These are phyloP conservation scores for Cercophora scortea DNA, from an alignment of 495 filamentous ascomycete species.

Conservation along the genomic window DNA sequence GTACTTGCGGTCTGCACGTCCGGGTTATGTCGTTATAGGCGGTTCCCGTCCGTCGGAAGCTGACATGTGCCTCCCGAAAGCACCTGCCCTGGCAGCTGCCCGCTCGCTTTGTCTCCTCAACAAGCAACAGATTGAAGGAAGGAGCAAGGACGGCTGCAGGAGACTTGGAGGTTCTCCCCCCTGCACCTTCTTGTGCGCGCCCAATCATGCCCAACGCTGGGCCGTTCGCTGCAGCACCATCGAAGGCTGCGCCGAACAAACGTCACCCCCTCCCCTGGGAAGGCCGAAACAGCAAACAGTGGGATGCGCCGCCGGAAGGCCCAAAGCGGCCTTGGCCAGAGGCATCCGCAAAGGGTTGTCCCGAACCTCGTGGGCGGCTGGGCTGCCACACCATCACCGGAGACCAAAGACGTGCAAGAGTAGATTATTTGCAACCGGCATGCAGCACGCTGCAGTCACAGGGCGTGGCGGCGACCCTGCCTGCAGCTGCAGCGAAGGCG, in stretches of 20 bases:
- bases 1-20: not conserved
- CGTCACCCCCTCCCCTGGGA: not conserved
- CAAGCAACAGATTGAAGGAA: too few species aligned
- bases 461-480: not conserved
- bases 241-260: not conserved
- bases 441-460: conserved; percentile 17
- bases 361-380: conserved; percentile 13
- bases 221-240: too few species aligned
- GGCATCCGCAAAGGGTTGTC: conserved; percentile 13
- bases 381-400: not conserved
- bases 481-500: too few species aligned
- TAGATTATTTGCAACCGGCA: conserved; percentile 1
- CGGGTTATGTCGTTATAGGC: too few species aligned
- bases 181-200: not conserved
- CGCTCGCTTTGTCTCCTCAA: too few species aligned
- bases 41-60: not conserved
- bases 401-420: not conserved
- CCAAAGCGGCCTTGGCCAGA: conserved; percentile 13
- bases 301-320: conserved; percentile 13
- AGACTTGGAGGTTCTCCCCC: not conserved
- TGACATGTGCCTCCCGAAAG: not conserved
- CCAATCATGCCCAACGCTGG: conserved; percentile 18
- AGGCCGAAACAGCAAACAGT: not conserved
- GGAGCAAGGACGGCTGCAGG: not conserved
- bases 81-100: not conserved